Evolutionary conservation across 441 rosid genomes (phyloP).

Genomic region (Melastoma candidum): DNA sequence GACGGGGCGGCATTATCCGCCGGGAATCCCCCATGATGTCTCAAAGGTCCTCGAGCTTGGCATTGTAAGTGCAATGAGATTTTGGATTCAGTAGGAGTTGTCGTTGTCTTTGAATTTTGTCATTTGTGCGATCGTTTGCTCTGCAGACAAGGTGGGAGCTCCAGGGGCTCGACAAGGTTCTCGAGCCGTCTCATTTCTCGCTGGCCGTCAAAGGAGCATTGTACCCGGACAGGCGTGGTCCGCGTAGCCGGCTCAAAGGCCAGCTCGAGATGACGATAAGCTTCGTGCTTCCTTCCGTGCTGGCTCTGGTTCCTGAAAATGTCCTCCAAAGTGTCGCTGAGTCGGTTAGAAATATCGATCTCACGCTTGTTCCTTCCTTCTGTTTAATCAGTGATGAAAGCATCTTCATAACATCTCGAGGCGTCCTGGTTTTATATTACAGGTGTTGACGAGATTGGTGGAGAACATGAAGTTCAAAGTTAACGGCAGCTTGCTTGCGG

Average conservation of each 20-base stretch:
- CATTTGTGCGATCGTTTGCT: too few relatives aligned
- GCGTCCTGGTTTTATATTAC: not conserved
- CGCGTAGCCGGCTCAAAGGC: slow-evolving; percentile 55
- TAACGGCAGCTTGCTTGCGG: slow-evolving; percentile 29
- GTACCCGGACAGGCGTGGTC: slow-evolving; percentile 50
- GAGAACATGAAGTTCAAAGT: slow-evolving; percentile 67
- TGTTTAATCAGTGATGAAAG: not conserved
- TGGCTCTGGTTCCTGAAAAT: slow-evolving; percentile 60
- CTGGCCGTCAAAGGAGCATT: slow-evolving; percentile 66
- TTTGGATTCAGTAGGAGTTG: not conserved
- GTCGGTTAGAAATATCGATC: slow-evolving; percentile 31
- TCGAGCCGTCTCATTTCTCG: slow-evolving; percentile 58
- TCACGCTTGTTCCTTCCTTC: not conserved
- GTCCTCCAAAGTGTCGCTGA: slow-evolving; percentile 51
- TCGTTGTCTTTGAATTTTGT: too few relatives aligned
- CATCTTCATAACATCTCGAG: not conserved
- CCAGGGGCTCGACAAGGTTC: slow-evolving; percentile 46
- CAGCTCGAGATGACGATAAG: slow-evolving; percentile 63
- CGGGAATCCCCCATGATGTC: slow-evolving; percentile 42
- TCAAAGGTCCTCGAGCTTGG: slow-evolving; percentile 68
- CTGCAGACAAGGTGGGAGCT: slow-evolving; percentile 77
- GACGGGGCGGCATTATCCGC: slow-evolving; percentile 59
- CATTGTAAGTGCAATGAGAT: slow-evolving; percentile 38
- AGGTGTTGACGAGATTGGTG: slow-evolving; percentile 59
- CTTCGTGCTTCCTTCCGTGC: slow-evolving; percentile 68